Evolutionary conservation across 176 grass and related monocot species (phyloP).

Genomic region (Bolboschoenus planiculmis): DNA sequence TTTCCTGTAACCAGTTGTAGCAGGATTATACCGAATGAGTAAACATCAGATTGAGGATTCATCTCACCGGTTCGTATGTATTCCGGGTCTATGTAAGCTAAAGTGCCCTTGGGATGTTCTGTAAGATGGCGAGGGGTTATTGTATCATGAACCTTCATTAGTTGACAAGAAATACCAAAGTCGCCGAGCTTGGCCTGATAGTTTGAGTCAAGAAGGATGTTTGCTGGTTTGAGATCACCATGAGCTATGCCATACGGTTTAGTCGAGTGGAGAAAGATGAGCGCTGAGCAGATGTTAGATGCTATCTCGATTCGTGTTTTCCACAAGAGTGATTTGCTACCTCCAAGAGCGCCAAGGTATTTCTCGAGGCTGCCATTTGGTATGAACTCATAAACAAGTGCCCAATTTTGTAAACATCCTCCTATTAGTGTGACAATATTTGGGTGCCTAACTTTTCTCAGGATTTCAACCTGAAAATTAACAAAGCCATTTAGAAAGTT

Average conservation of each 20-base stretch:
- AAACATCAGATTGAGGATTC: conserved; percentile 43
- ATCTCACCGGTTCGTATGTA: conserved; percentile 41
- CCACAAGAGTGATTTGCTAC: conserved; percentile 35
- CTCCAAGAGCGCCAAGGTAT: conserved; percentile 2
- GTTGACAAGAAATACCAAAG: conserved; percentile 40
- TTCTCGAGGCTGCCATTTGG: conserved; percentile 48
- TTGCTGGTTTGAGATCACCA: conserved; percentile 50
- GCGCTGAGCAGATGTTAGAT: conserved; percentile 37
- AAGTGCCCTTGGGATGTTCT: conserved; percentile 33
- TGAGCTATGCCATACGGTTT: conserved; percentile 46
- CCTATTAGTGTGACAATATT: conserved; percentile 45
- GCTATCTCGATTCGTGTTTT: conserved; percentile 32
- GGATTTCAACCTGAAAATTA: conserved; percentile 8
- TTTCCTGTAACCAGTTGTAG: conserved; percentile 42
- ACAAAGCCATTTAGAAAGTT: background rate
- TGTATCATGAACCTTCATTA: conserved; percentile 19
- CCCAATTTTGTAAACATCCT: conserved; percentile 23
- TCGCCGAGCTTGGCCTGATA: conserved; percentile 33
- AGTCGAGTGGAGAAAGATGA: conserved; percentile 45
- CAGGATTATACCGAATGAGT: conserved; percentile 49
- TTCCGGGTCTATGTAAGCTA: conserved; percentile 35
- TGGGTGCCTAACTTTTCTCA: conserved; percentile 13
- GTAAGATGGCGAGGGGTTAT: conserved; percentile 16
- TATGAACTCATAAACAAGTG: conserved; percentile 46
- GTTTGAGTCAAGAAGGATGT: conserved; percentile 49